Conservation (phyloP, 345 rosid genomes). For the Gossypium anomalum region DNA sequence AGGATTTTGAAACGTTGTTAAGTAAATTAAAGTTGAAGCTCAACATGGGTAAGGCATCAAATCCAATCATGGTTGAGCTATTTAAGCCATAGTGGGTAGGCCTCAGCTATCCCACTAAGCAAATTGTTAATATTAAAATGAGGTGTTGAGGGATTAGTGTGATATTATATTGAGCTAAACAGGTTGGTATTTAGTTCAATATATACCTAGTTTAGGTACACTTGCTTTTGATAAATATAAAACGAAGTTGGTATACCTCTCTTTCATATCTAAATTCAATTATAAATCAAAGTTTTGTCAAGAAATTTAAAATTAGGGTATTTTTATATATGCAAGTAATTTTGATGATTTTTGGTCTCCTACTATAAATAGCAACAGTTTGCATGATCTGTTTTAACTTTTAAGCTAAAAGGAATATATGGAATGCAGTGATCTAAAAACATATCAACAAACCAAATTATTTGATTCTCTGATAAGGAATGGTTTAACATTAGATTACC, state of each 20-base stretch:
- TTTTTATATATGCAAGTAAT: too few relatives aligned
- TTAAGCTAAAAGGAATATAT: not conserved
- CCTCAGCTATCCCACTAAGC: slow-evolving; percentile 25
- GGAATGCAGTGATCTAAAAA: not conserved
- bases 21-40: too few relatives aligned
- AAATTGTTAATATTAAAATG: slow-evolving; percentile 7
- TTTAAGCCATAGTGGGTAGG: slow-evolving; percentile 25
- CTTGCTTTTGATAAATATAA: not conserved
- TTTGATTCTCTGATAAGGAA: not conserved
- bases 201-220: slow-evolving; percentile 14
- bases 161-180: not conserved
- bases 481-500: not conserved
- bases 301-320: not conserved
- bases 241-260: not conserved
- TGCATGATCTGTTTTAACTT: not conserved
- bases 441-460: not conserved
- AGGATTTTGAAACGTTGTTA: too few relatives aligned
- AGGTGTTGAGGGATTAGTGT: not conserved
- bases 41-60: not conserved
- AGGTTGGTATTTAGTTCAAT: not conserved
- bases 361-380: too few relatives aligned
- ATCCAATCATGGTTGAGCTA: slow-evolving; percentile 2
- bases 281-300: not conserved
- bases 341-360: too few relatives aligned
- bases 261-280: too few relatives aligned